Percentiles rank a stretch among this genome's conserved stretches.
Conservation (phyloP, 1,284 basidiomycete genomes). For the Tilletia walkeri region DNA sequence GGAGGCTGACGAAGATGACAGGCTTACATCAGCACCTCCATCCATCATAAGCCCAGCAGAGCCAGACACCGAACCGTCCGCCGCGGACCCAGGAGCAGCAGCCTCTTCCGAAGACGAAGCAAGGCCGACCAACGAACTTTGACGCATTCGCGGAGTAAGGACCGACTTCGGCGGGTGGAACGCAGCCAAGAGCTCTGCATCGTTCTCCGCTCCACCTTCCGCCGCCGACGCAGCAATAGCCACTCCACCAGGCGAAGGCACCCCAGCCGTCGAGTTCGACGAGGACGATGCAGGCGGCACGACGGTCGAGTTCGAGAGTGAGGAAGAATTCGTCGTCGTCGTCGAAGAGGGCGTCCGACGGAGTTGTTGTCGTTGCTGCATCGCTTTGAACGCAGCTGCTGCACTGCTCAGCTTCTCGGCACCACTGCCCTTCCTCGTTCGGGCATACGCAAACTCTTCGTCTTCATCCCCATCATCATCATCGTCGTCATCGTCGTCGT, state of each 20-base stretch:
- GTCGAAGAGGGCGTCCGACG: conserved; percentile 3
- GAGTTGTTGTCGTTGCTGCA: background rate
- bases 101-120: background rate
- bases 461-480: conserved; percentile 5
- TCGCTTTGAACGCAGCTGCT: conserved; percentile 7
- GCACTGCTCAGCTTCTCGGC: background rate
- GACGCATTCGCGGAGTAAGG: conserved; percentile 7
- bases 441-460: conserved; percentile 15
- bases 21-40: no score
- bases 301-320: no score
- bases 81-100: background rate
- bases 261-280: no score
- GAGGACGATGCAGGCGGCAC: no score
- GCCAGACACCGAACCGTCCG: background rate
- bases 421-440: conserved; percentile 9
- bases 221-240: background rate
- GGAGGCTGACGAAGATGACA: no score
- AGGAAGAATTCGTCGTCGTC: background rate
- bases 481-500: background rate
- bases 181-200: background rate
- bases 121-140: background rate
- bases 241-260: background rate
- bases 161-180: conserved; percentile 13
- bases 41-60: no score
- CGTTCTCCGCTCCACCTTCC: background rate